These are phyloP conservation scores for Chenopodium formosanum DNA, from an alignment of 148 eudicot genomes.

Conservation along the genomic window DNA sequence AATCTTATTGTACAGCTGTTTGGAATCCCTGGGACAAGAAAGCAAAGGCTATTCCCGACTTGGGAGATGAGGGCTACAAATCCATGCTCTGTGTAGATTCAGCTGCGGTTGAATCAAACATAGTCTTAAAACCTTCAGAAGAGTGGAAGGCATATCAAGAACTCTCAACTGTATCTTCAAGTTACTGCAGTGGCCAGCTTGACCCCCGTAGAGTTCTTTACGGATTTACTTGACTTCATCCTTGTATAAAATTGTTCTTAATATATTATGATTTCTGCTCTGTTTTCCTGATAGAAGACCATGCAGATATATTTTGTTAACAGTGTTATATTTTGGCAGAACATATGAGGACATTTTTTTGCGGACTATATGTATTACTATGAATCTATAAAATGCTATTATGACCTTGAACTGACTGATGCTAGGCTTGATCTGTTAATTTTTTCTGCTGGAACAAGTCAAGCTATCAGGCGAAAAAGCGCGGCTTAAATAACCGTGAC, in stretches of 20 bases:
- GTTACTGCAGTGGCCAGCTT: conserved; percentile 85
- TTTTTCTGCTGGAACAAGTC: background rate
- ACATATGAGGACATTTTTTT: background rate
- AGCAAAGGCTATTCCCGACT: conserved; percentile 62
- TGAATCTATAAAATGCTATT: background rate
- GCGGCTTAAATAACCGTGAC: background rate
- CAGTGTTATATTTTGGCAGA: background rate
- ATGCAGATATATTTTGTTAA: background rate
- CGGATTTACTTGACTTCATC: conserved; percentile 35
- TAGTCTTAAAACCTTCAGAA: conserved; percentile 65
- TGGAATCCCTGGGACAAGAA: conserved; percentile 98
- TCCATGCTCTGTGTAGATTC: conserved; percentile 77
- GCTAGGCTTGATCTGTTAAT: background rate
- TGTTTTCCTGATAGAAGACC: conserved; percentile 4
- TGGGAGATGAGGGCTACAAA: conserved; percentile 81
- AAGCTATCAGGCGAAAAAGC: background rate
- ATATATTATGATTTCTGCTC: conserved; percentile 4
- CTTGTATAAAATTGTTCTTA: background rate
- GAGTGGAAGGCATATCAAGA: conserved; percentile 87
- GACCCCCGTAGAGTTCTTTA: conserved; percentile 71
- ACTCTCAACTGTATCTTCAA: conserved; percentile 70
- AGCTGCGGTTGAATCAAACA: conserved; percentile 62
- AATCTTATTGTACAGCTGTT: conserved; percentile 41
- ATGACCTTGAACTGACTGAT: background rate
- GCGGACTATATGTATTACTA: background rate